A percentile compares a stretch with the other conserved stretches of the same genome.
Conservation (phyloP, 192 early-diverging fungal genomes). For the Backusella sp. region DNA sequence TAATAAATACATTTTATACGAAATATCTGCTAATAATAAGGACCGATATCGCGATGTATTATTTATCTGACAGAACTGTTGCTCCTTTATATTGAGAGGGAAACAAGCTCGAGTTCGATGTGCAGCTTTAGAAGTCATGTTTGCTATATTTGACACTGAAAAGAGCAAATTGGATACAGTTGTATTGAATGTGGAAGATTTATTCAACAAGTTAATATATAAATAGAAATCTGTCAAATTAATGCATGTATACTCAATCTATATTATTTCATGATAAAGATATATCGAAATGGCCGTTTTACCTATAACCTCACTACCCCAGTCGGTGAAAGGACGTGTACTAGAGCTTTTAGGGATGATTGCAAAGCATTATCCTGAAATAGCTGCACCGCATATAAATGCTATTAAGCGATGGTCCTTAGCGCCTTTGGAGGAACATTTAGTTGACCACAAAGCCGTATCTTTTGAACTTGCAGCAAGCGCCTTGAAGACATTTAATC, state of each 20-base stretch:
- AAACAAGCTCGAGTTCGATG: neutral
- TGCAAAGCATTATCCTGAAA: constrained; percentile 34
- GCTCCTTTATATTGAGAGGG: neutral
- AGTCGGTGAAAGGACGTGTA: constrained; percentile 40
- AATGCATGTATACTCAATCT: neutral
- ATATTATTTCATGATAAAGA: neutral
- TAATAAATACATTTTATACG: constrained; percentile 14
- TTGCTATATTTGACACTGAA: constrained; percentile 1
- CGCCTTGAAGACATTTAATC: constrained; percentile 3
- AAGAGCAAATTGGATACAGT: constrained; percentile 25
- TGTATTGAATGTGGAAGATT: constrained; percentile 1
- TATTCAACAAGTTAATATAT: constrained; percentile 13
- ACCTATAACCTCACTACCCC: neutral
- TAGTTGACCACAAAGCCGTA: constrained; percentile 25
- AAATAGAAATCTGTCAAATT: neutral
- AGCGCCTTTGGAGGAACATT: constrained; percentile 30
- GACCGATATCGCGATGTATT: neutral
- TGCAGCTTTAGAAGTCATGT: constrained; percentile 16
- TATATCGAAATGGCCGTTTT: neutral
- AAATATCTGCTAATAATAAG: neutral
- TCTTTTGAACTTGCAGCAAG: neutral
- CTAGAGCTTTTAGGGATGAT: constrained; percentile 45
- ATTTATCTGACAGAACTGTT: neutral
- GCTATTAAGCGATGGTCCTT: constrained; percentile 15
- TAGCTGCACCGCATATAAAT: neutral